A percentile compares a stretch with the other conserved stretches of the same genome.
Conservation (phyloP, 371 early-diverging fungal species). For the Nematocida ironsii region DNA sequence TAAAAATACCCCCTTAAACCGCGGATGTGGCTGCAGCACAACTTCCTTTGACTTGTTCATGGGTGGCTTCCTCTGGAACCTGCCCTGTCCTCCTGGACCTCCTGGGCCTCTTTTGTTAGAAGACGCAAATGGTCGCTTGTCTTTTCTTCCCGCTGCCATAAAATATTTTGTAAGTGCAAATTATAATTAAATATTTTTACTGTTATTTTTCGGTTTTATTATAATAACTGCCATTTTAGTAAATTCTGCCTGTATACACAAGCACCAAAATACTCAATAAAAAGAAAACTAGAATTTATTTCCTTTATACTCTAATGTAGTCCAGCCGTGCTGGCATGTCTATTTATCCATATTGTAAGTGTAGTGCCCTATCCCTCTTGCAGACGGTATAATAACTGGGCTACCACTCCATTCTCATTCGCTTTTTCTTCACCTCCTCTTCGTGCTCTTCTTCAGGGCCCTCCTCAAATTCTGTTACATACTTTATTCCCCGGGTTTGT, state of each 20-base stretch:
- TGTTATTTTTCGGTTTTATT: neutral
- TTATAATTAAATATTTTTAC: neutral
- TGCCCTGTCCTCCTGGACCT: neutral
- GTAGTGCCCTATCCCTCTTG: too few species aligned
- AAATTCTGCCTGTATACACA: too few species aligned
- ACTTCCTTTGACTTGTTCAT: slow-evolving; percentile 60
- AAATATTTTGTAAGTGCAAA: slow-evolving; percentile 10
- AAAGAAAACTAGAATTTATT: too few species aligned
- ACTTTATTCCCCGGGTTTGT: slow-evolving; percentile 56
- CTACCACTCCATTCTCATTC: slow-evolving; percentile 33
- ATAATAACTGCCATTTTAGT: too few species aligned
- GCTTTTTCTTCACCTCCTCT: slow-evolving; percentile 37
- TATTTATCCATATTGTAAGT: too few species aligned
- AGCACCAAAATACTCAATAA: too few species aligned
- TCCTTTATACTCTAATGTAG: too few species aligned
- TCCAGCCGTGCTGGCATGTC: too few species aligned
- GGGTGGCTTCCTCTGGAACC: slow-evolving; percentile 26
- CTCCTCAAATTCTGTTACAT: slow-evolving; percentile 67
- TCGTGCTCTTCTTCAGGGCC: slow-evolving; percentile 33
- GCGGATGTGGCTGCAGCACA: slow-evolving; percentile 89
- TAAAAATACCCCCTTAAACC: slow-evolving; percentile 92
- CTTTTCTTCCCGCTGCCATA: slow-evolving; percentile 49
- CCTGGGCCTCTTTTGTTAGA: neutral
- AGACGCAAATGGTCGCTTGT: neutral
- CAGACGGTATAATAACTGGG: neutral